Evolutionary conservation across 2,329 filamentous ascomycete species (phyloP), one percentile per base, ranked within the genome.

Genomic region (Phyllosticta citrichinensis): DNA sequence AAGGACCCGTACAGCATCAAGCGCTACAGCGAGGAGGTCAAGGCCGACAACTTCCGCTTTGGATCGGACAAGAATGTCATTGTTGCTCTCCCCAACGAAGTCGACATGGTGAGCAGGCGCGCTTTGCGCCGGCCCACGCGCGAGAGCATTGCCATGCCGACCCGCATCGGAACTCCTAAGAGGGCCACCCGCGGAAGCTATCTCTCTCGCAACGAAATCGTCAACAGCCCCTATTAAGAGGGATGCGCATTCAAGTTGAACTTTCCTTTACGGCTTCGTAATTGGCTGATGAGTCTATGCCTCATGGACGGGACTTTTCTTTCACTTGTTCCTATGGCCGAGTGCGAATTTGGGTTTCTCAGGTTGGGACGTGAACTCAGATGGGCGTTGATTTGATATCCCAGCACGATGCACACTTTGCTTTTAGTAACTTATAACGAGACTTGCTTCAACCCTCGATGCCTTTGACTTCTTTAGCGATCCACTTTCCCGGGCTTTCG

Each of bases 51-150:
- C 73, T 99, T 99, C 85, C 91, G 94, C 69, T 99, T 91, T 70
- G 93, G 93, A 55, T 92, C 87, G 5, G 94, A 99, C 75, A 96
- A 96, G 83, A 97, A 97, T 69, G 91, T 99, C 68, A 96, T 99
- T 69, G 93, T 99, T 40, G 94, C 94, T 0, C 79, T 99, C 65
- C 92, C 94, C 2, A 96, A 99, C 71, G 92, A 97, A 74, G 94
- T 99, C 66, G 95, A 97, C 75, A 97, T 97, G 92, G 90, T 99
- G 12, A 88, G 87, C 54, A 92, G 93, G 75, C 83, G 87, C 67
- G 87, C 85, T 62, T 83, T 99, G 70, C 90, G 90, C 80, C 87
- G 87, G 69, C 91, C 93, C 1, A 97, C 94, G 0, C 81, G 94
- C 47, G 91, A 99, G 79, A 97, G 91, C 73, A 97, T 99, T 72